phyloP scores from a whole-genome alignment of 768 basidiomycete genomes.

The Mrakia gelida region DNA sequence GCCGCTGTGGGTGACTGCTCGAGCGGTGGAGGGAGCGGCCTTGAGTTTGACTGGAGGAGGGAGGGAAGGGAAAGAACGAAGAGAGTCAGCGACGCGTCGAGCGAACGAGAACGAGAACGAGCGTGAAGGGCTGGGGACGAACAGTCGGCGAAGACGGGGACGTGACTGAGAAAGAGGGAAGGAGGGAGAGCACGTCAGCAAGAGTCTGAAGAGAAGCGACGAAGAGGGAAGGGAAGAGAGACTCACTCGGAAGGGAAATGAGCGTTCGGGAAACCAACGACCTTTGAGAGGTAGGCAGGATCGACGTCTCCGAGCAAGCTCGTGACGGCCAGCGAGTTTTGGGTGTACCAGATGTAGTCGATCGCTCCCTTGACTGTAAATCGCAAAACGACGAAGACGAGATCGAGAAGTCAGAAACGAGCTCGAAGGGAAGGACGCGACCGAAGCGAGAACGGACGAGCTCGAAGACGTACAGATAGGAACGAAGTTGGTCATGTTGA shows the following conservation, averaged over 20 bases:
- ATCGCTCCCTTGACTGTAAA: slow-evolving; percentile 62
- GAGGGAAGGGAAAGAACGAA: not conserved
- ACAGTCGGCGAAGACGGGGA: slow-evolving; percentile 27
- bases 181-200: not conserved
- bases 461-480: slow-evolving; percentile 57
- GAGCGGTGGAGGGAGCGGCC: slow-evolving; percentile 7
- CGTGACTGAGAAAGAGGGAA: not conserved
- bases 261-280: slow-evolving; percentile 92
- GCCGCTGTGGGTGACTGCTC: slow-evolving; percentile 25
- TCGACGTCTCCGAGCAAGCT: slow-evolving; percentile 87
- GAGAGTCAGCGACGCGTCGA: not conserved
- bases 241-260: slow-evolving; percentile 91
- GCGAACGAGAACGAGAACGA: not conserved
- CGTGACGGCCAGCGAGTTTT: slow-evolving; percentile 66
- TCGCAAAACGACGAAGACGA: not conserved
- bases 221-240: not conserved
- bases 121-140: not conserved
- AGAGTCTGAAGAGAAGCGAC: too few relatives aligned
- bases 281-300: slow-evolving; percentile 73
- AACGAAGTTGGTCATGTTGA: slow-evolving; percentile 81
- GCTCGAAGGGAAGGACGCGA: not conserved
- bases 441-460: too few relatives aligned
- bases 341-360: slow-evolving; percentile 92
- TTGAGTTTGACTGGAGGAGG: slow-evolving; percentile 24
- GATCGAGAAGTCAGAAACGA: not conserved